Conservation (phyloP, 805 yeast genomes). For the Tetrapisispora phaffii region DNA sequence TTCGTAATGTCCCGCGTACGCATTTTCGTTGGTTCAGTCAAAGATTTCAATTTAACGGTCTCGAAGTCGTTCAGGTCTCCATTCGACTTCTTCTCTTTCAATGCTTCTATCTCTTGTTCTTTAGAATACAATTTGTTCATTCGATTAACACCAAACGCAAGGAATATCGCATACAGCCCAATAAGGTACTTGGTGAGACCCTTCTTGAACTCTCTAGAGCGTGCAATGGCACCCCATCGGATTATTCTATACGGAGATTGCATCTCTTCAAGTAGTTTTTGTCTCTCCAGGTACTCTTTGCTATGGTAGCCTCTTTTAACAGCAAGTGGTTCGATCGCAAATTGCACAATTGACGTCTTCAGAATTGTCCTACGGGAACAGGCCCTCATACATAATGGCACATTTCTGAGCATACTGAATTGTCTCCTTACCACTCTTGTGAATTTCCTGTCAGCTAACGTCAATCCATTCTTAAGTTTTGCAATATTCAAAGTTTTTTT, state of each 20-base stretch:
- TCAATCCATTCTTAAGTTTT: too few species aligned
- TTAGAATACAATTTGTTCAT: constrained; percentile 57
- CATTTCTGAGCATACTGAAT: not conserved
- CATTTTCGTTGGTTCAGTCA: constrained; percentile 39
- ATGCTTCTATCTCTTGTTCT: constrained; percentile 47
- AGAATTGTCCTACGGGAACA: too few species aligned
- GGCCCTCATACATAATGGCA: too few species aligned
- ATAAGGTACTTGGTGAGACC: constrained; percentile 55
- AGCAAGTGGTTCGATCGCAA: too few species aligned
- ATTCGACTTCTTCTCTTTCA: constrained; percentile 32
- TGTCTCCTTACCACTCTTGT: too few species aligned
- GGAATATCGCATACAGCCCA: constrained; percentile 46
- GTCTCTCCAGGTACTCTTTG: constrained; percentile 27
- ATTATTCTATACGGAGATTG: constrained; percentile 30
- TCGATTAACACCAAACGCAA: constrained; percentile 51
- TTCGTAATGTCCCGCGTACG: constrained; percentile 57
- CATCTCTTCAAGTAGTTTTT: constrained; percentile 27
- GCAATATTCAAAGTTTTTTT: too few species aligned
- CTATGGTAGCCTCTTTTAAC: constrained; percentile 20
- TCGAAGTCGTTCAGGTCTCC: constrained; percentile 48
- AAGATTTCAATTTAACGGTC: constrained; percentile 47
- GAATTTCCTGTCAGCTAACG: too few species aligned
- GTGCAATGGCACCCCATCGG: constrained; percentile 45
- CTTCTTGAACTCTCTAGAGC: constrained; percentile 49
- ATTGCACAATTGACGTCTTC: too few species aligned